Evolutionary conservation across 352 stramenopile species (phyloP), one percentile per base, ranked within the genome.

Genomic region (Thalassiosira livingstoniorum): DNA sequence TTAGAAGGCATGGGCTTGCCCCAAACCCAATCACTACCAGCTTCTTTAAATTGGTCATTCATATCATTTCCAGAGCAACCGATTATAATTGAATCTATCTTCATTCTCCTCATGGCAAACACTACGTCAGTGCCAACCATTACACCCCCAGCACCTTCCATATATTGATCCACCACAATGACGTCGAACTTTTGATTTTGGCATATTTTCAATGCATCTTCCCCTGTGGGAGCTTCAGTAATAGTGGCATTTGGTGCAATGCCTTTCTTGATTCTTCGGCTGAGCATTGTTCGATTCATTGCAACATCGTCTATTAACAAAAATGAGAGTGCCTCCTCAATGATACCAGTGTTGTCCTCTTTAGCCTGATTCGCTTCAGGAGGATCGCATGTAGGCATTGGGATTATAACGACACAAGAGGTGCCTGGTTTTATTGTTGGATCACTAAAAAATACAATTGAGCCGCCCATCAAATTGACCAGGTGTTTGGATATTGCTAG

Each of bases 121-220:
- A 90, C 78, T 15, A 89, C 85, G 65, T 92, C 87, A n/a, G 87
- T 92, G 54, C 87, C 87, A 5, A 92, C 79, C 80, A 92, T 86
- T 0, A 90, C 85, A 21, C 87, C 87, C 27, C 87, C 87, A 11
- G 79, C 74, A 62, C 81, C 80, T 70, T 89, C 87, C 87, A 92
- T 92, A 68, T 88, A 91, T 37, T 92, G 85, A 53, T 92, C 87
- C 7, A 92, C 86, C n/a, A 92, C 74, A 54, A 92, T 84, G 35
- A 91, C 73, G 45, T 92, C 85, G 66, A 92, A 92, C 23, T 69
- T 63, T 11, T 85, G 21, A 0, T 80, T 69, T 23, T 77, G 81
- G 51, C 75, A 86, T 42, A 89, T 89, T 63, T 78, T 39, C 11
- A 92, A 35, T 21, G 85, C 82, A 51, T 89, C 87, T 75, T 92